Conservation (phyloP, 2,329 filamentous ascomycete species). For the Ophiostoma tasmaniense region DNA sequence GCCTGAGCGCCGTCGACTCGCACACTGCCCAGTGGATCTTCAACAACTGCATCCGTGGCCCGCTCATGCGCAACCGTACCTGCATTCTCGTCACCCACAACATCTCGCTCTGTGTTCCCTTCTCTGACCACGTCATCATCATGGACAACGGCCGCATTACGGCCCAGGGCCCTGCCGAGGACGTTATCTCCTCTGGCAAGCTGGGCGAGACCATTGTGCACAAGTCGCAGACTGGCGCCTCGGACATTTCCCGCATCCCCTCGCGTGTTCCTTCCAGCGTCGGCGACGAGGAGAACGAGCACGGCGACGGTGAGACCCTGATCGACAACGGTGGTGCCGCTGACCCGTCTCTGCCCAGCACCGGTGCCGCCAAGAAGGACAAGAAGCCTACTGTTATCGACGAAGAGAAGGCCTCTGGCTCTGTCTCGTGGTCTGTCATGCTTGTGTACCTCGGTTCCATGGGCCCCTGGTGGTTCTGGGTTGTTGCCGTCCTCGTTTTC, state of each 20-base stretch:
- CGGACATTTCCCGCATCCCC: constrained; percentile 60
- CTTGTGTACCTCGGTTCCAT: constrained; percentile 78
- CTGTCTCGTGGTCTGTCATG: constrained; percentile 82
- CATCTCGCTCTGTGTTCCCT: constrained; percentile 73
- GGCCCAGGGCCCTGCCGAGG: constrained; percentile 65
- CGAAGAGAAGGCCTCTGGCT: constrained; percentile 75
- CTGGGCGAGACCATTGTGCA: constrained; percentile 75
- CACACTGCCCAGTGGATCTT: constrained; percentile 99
- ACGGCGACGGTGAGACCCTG: constrained; percentile 44
- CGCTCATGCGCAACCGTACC: constrained; percentile 78
- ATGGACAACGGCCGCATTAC: constrained; percentile 79
- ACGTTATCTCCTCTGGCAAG: constrained; percentile 78
- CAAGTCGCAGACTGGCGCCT: constrained; percentile 62
- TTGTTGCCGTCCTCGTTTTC: constrained; percentile 66
- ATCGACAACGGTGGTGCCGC: constrained; percentile 43
- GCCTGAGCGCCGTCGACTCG: constrained; percentile 90
- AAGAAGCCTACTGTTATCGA: constrained; percentile 49
- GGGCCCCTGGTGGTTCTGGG: constrained; percentile 97
- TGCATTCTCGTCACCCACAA: constrained; percentile 97
- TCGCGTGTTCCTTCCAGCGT: constrained; percentile 72
- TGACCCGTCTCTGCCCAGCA: constrained; percentile 38
- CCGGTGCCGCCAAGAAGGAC: constrained; percentile 33
- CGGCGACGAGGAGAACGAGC: constrained; percentile 52
- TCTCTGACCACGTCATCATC: constrained; percentile 70
- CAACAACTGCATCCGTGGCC: constrained; percentile 80